Conservation (phyloP, 2,329 filamentous ascomycete species). For the Aciculosporium take region DNA sequence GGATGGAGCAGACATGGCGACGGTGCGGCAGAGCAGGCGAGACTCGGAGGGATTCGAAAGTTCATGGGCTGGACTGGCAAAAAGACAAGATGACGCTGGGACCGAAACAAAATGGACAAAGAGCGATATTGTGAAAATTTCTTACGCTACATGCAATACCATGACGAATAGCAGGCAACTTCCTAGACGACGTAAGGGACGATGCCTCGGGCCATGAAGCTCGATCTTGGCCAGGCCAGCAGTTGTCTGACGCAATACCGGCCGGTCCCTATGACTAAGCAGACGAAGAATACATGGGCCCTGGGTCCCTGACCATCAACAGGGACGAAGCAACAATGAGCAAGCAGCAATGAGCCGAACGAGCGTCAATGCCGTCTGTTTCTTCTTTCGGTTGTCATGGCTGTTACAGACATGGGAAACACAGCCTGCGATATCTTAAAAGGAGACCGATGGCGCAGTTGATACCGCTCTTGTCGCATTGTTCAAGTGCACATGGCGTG, state of each 20-base stretch:
- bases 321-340: background rate
- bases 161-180: constrained; percentile 1
- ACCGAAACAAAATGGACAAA: background rate
- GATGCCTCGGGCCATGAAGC: background rate
- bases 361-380: background rate
- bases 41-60: background rate
- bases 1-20: constrained; percentile 22
- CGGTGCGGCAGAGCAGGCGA: background rate
- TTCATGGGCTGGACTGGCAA: background rate
- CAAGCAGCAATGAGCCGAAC: background rate
- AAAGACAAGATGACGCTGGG: background rate
- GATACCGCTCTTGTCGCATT: background rate
- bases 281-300: background rate
- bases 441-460: background rate
- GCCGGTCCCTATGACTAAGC: constrained; percentile 2
- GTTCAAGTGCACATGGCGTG: no score
- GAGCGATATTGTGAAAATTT: background rate
- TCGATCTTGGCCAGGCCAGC: background rate
- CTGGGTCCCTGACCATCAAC: background rate
- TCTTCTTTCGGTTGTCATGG: background rate
- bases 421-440: background rate
- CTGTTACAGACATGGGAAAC: background rate
- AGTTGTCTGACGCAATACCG: background rate
- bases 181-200: background rate
- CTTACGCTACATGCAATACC: background rate